Percentiles rank a stretch among this genome's conserved stretches.
Conservation (phyloP, 306 rosid genomes). For the Morella rubra region DNA sequence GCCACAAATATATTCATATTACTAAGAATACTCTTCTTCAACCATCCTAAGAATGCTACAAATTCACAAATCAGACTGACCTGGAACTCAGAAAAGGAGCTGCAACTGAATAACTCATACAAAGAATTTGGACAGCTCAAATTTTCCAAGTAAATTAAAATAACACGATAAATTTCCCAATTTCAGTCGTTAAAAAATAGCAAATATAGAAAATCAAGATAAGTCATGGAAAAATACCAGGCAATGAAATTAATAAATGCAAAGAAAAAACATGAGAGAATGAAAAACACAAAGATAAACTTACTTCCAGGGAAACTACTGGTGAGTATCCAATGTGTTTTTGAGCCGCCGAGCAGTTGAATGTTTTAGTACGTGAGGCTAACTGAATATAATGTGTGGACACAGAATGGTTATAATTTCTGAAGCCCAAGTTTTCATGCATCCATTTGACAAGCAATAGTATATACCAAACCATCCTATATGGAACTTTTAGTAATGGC, state of each 20-base stretch:
- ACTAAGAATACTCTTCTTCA: background rate
- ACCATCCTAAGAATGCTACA: background rate
- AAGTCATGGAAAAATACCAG: background rate
- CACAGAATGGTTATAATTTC: constrained; percentile 45
- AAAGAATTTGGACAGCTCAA: background rate
- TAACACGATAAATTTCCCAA: background rate
- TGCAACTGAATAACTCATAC: background rate
- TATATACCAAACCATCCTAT: constrained; percentile 47
- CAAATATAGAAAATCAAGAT: background rate
- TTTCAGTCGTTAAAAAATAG: too few species aligned
- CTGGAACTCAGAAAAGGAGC: background rate
- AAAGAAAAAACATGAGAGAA: background rate
- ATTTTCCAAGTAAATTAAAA: background rate
- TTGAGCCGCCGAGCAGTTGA: constrained; percentile 64
- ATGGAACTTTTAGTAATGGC: constrained; percentile 73
- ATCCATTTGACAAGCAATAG: constrained; percentile 53
- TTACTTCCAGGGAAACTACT: constrained; percentile 66
- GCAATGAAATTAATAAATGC: background rate
- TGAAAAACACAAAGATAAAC: constrained; percentile 15
- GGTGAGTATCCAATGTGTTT: constrained; percentile 69
- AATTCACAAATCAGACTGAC: too few species aligned
- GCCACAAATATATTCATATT: background rate
- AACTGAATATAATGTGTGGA: constrained; percentile 53
- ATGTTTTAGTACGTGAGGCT: constrained; percentile 63
- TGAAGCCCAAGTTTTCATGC: constrained; percentile 47